Percentiles rank a stretch among this genome's conserved stretches.
Evolutionary conservation across 768 basidiomycete species (phyloP).

Genomic region (Russula lepida): DNA sequence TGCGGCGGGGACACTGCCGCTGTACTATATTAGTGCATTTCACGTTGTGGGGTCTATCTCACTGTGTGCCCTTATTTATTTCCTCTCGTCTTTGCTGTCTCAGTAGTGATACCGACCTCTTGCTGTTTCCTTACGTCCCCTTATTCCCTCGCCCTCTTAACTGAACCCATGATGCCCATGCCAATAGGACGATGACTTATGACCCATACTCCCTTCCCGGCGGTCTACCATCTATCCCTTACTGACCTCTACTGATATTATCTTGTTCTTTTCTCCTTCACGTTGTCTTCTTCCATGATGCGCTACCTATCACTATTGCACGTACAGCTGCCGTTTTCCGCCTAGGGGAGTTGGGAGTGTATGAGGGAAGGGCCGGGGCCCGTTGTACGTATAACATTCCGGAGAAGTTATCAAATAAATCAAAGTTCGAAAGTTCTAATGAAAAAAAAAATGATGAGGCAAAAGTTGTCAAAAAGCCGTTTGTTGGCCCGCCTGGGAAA

Average conservation of each 20-base stretch:
- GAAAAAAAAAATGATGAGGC: not conserved
- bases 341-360: not conserved
- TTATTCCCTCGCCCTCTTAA: not conserved
- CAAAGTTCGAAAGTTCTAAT: constrained; percentile 2
- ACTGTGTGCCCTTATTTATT: constrained; percentile 6
- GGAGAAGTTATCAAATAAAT: constrained; percentile 2
- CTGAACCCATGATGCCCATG: not conserved
- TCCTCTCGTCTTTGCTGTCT: constrained; percentile 11
- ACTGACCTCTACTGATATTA: constrained; percentile 5
- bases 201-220: not conserved
- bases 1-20: not conserved
- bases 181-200: constrained; percentile 8
- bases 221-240: not conserved
- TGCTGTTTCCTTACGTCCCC: not conserved
- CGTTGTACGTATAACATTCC: constrained; percentile 5
- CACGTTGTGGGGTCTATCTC: constrained; percentile 7
- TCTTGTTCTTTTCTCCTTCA: not conserved
- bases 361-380: not conserved
- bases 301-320: constrained; percentile 9
- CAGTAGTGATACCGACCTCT: constrained; percentile 13
- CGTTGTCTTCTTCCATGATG: constrained; percentile 1
- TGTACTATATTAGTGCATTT: not conserved
- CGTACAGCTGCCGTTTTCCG: constrained; percentile 3
- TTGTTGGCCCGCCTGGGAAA: too few relatives aligned
- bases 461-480: not conserved